Conservation (phyloP, 495 filamentous ascomycete species). For the Hypoxylon perforatum region DNA sequence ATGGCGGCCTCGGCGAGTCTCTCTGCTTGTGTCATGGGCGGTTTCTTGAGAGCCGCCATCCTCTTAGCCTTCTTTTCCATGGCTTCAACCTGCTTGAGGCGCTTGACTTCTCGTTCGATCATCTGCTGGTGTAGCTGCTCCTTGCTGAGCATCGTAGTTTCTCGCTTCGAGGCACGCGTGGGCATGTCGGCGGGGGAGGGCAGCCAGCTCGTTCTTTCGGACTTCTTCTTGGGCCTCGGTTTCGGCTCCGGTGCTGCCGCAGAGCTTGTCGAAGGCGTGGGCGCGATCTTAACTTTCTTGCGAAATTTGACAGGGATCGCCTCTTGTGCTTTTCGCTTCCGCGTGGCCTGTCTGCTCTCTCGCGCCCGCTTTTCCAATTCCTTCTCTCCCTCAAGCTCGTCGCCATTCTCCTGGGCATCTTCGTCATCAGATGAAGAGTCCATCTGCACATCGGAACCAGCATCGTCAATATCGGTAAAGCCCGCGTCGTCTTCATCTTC, state of each 20-base stretch:
- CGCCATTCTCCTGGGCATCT: slow-evolving; percentile 72
- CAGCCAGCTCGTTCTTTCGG: slow-evolving; percentile 89
- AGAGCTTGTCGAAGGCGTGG: slow-evolving; percentile 60
- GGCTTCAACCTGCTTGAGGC: slow-evolving; percentile 78
- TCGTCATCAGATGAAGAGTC: slow-evolving; percentile 86
- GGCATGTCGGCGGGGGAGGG: slow-evolving; percentile 82
- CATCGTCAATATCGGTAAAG: slow-evolving; percentile 74
- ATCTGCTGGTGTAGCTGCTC: slow-evolving; percentile 83
- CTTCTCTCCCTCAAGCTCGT: slow-evolving; percentile 74
- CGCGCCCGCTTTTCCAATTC: slow-evolving; percentile 71
- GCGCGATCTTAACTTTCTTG: slow-evolving; percentile 66
- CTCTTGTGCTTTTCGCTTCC: slow-evolving; percentile 83
- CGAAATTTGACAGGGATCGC: slow-evolving; percentile 63
- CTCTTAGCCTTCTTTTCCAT: slow-evolving; percentile 90
- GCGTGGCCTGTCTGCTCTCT: slow-evolving; percentile 57
- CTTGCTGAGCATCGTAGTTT: slow-evolving; percentile 85
- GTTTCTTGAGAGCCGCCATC: slow-evolving; percentile 77
- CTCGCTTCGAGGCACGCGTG: slow-evolving; percentile 82
- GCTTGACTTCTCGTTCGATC: slow-evolving; percentile 82
- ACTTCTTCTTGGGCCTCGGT: slow-evolving; percentile 88
- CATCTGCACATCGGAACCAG: slow-evolving; percentile 79
- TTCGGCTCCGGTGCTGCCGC: slow-evolving; percentile 57
- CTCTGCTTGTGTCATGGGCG: slow-evolving; percentile 89
- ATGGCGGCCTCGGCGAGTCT: slow-evolving; percentile 84
- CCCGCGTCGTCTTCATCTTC: slow-evolving; percentile 89